A percentile compares a stretch with the other conserved stretches of the same genome.
Conservation (phyloP, 1,139 yeast genomes). For the Diutina ranongensis region DNA sequence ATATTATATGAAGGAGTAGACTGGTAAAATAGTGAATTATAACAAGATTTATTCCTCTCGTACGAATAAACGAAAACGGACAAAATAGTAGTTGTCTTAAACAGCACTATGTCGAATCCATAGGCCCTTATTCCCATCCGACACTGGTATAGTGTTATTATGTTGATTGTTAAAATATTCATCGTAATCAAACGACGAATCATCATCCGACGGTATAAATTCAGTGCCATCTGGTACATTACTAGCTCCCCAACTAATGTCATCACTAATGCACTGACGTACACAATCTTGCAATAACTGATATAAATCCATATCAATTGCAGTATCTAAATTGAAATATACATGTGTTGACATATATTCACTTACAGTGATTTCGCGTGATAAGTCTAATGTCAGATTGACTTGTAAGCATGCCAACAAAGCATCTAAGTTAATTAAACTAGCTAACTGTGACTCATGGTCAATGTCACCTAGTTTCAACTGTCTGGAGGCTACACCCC, state of each 20-base stretch:
- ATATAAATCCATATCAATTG: neutral
- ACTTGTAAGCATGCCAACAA: neutral
- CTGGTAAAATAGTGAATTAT: no score
- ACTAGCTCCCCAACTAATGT: neutral
- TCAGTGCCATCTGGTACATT: neutral
- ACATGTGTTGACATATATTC: neutral
- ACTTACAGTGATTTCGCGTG: neutral
- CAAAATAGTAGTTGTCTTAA: neutral
- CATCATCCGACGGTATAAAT: neutral
- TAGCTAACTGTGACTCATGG: neutral
- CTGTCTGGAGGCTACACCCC: neutral
- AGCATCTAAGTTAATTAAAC: neutral
- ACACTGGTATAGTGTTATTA: neutral
- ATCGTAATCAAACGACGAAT: neutral
- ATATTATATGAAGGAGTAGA: neutral
- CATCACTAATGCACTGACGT: neutral
- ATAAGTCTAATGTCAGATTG: neutral
- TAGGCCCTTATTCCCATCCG: neutral
- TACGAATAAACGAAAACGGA: neutral
- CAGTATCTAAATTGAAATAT: neutral
- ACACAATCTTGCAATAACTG: neutral
- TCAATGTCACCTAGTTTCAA: neutral
- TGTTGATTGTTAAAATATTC: neutral
- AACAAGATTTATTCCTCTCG: neutral
- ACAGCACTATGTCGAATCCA: neutral